A percentile compares a stretch with the other conserved stretches of the same genome.
Evolutionary conservation across 1,284 basidiomycete species (phyloP).

Genomic region (Naganishia sp.): DNA sequence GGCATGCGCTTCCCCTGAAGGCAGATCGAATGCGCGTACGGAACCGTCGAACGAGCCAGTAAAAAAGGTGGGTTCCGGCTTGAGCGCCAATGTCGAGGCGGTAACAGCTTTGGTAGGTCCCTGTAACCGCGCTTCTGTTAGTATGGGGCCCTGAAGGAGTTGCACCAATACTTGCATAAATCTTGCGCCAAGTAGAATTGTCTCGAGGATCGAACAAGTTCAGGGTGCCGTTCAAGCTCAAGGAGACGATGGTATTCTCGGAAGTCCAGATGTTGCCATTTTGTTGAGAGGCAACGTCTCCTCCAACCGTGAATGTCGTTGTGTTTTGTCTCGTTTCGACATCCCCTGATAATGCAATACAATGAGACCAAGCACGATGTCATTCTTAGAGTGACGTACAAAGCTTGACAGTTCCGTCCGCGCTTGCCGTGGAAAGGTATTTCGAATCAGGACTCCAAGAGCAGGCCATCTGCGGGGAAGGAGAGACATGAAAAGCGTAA

Average conservation of each 20-base stretch:
- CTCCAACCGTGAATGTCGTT: slow-evolving; percentile 70
- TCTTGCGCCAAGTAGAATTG: slow-evolving; percentile 62
- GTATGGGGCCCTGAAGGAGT: not conserved
- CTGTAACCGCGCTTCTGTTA: slow-evolving; percentile 49
- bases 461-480: slow-evolving; percentile 63
- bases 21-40: slow-evolving; percentile 62
- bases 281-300: slow-evolving; percentile 72
- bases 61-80: slow-evolving; percentile 63
- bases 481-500: too few relatives aligned
- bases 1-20: slow-evolving; percentile 56
- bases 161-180: slow-evolving; percentile 59
- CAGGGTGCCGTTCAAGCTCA: slow-evolving; percentile 80
- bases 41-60: slow-evolving; percentile 82
- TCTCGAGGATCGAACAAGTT: slow-evolving; percentile 79
- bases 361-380: not conserved
- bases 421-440: slow-evolving; percentile 75
- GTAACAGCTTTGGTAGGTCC: slow-evolving; percentile 80
- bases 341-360: slow-evolving; percentile 64
- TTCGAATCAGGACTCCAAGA: slow-evolving; percentile 76
- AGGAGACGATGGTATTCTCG: slow-evolving; percentile 72
- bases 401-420: slow-evolving; percentile 83
- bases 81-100: slow-evolving; percentile 58
- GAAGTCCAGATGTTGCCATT: slow-evolving; percentile 83
- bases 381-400: slow-evolving; percentile 60
- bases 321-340: slow-evolving; percentile 67